Evolutionary conservation across 2,329 filamentous ascomycete species (phyloP).

Genomic region (Fonsecaea erecta): DNA sequence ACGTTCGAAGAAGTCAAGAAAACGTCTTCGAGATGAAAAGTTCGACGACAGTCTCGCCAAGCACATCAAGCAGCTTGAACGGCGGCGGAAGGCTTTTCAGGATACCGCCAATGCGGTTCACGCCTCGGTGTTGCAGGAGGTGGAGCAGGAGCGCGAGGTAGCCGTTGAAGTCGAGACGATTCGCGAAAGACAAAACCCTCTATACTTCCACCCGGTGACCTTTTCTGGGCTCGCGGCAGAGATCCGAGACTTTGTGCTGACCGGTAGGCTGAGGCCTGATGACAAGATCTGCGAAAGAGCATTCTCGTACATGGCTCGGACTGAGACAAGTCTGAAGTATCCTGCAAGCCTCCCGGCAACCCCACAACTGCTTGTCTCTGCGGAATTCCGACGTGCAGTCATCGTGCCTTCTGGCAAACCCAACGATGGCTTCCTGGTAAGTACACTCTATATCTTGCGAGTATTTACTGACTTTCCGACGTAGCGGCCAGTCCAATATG

Average conservation of each 20-base stretch:
- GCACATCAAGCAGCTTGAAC: slow-evolving; percentile 35
- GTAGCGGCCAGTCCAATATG: slow-evolving; percentile 58
- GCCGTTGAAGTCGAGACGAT: slow-evolving; percentile 67
- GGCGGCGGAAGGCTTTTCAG: slow-evolving; percentile 26
- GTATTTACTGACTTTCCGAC: neutral
- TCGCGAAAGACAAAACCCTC: slow-evolving; percentile 58
- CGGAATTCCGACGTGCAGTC: slow-evolving; percentile 58
- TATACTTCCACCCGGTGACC: slow-evolving; percentile 42
- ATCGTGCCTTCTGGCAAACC: slow-evolving; percentile 19
- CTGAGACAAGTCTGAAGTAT: slow-evolving; percentile 42
- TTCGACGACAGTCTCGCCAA: slow-evolving; percentile 31
- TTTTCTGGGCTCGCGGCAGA: slow-evolving; percentile 57
- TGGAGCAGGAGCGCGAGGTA: slow-evolving; percentile 70
- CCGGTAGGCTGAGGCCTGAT: slow-evolving; percentile 30
- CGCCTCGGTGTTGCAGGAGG: slow-evolving; percentile 52
- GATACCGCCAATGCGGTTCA: slow-evolving; percentile 41
- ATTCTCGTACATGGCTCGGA: slow-evolving; percentile 22
- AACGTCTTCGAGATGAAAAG: slow-evolving; percentile 6
- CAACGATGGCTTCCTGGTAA: slow-evolving; percentile 53
- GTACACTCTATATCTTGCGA: neutral
- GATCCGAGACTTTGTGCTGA: slow-evolving; percentile 47
- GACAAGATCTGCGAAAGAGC: slow-evolving; percentile 8
- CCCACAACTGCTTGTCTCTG: slow-evolving; percentile 52
- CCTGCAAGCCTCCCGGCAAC: slow-evolving; percentile 5
- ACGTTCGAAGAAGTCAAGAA: slow-evolving; percentile 7